phyloP scores from a whole-genome alignment of 345 rosid genomes.

The Gossypioides kirkii region DNA sequence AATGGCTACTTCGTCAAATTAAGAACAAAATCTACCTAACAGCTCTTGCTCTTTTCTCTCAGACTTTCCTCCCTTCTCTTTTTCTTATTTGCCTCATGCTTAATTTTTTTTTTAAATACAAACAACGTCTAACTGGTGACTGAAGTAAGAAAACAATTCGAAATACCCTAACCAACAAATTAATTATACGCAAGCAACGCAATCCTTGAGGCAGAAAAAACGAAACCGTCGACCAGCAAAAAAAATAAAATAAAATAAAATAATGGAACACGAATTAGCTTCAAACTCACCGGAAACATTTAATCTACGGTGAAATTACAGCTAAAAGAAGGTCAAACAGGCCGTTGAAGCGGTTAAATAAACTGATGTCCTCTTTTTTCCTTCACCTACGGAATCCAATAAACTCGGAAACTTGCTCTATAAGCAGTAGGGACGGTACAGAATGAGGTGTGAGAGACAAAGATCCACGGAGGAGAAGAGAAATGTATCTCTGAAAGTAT shows the following conservation, averaged over 20 bases:
- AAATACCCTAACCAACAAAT: slow-evolving; percentile 9
- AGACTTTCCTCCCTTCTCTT: too few relatives aligned
- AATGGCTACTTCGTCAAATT: slow-evolving; percentile 1
- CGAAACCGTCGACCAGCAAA: not conserved
- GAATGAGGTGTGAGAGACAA: not conserved
- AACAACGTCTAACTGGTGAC: not conserved
- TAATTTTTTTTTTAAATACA: not conserved
- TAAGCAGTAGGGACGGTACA: not conserved
- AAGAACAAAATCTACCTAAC: not conserved
- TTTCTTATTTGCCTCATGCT: not conserved
- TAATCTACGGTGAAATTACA: slow-evolving; percentile 2
- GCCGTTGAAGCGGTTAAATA: not conserved
- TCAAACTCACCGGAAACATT: slow-evolving; percentile 6
- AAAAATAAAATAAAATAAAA: not conserved
- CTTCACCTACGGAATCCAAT: not conserved
- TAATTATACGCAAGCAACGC: not conserved
- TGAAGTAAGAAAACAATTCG: not conserved
- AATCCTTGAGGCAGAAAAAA: not conserved
- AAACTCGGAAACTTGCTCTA: not conserved
- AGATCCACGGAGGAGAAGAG: too few relatives aligned
- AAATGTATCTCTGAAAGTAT: not conserved
- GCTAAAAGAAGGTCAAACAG: not conserved
- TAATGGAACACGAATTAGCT: not conserved
- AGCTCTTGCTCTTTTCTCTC: not conserved
- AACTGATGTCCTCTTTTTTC: not conserved